These are phyloP conservation scores for Suillus clintonianus DNA, from an alignment of 768 basidiomycete genomes.

Conservation along the genomic window DNA sequence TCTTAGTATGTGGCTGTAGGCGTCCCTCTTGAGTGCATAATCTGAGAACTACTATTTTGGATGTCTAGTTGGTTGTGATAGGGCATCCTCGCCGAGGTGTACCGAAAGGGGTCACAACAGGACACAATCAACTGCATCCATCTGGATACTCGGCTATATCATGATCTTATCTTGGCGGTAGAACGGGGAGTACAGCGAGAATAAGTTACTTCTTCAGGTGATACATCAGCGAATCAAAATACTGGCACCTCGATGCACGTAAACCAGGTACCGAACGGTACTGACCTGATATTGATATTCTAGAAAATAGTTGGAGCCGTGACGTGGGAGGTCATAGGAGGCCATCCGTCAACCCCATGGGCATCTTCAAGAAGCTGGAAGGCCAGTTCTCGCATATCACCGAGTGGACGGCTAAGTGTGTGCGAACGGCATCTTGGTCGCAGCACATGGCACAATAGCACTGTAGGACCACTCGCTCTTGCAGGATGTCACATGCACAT, in stretches of 20 bases:
- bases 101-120: neutral
- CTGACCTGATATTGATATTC: neutral
- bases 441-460: neutral
- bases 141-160: neutral
- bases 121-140: neutral
- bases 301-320: neutral
- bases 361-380: neutral
- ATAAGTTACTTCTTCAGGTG: neutral
- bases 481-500: neutral
- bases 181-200: neutral
- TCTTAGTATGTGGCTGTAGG: neutral
- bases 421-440: neutral
- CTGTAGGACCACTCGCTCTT: neutral
- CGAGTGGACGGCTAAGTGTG: neutral
- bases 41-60: neutral
- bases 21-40: neutral
- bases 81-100: neutral
- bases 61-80: neutral
- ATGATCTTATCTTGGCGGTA: neutral
- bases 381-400: neutral
- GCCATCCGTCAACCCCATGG: neutral
- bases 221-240: neutral
- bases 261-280: neutral
- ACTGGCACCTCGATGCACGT: neutral
- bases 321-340: constrained; percentile 1